These are phyloP conservation scores for Antrodiella citrinella DNA, from an alignment of 768 basidiomycete genomes.

Conservation along the genomic window DNA sequence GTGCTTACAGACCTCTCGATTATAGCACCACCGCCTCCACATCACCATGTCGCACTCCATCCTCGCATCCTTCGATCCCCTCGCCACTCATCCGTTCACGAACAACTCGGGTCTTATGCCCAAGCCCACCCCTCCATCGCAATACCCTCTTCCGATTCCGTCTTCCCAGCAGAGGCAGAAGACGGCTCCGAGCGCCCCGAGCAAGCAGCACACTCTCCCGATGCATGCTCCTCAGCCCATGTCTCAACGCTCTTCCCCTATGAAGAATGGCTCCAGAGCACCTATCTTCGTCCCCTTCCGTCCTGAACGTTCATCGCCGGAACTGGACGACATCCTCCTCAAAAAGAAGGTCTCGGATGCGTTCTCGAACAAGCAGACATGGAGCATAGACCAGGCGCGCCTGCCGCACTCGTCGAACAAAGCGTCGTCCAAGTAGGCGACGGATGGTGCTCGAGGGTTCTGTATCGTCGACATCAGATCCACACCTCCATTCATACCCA, in stretches of 20 bases:
- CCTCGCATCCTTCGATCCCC: conserved; percentile 46
- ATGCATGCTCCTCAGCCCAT: conserved; percentile 17
- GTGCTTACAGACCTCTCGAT: not conserved
- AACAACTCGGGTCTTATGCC: conserved; percentile 27
- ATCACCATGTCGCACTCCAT: conserved; percentile 21
- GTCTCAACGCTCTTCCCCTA: conserved; percentile 7
- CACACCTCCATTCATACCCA: conserved; percentile 1
- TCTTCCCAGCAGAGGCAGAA: conserved; percentile 15
- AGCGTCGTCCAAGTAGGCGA: not conserved
- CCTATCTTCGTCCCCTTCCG: conserved; percentile 46
- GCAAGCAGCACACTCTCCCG: not conserved
- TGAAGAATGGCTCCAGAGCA: conserved; percentile 5
- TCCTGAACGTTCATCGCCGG: conserved; percentile 45
- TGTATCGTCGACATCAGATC: not conserved
- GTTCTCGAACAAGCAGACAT: conserved; percentile 21
- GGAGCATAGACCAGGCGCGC: conserved; percentile 18
- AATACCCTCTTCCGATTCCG: conserved; percentile 36
- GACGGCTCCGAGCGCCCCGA: not conserved
- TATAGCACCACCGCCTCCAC: not conserved
- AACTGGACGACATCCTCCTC: conserved; percentile 36
- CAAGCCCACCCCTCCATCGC: conserved; percentile 37
- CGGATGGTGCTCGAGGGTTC: not conserved
- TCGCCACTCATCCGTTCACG: conserved; percentile 53
- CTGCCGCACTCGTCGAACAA: conserved; percentile 6
- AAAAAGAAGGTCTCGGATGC: conserved; percentile 28